Base-by-base conservation (phyloP, 169 alveolate genomes). In the Cryptosporidium sp. region DNA sequence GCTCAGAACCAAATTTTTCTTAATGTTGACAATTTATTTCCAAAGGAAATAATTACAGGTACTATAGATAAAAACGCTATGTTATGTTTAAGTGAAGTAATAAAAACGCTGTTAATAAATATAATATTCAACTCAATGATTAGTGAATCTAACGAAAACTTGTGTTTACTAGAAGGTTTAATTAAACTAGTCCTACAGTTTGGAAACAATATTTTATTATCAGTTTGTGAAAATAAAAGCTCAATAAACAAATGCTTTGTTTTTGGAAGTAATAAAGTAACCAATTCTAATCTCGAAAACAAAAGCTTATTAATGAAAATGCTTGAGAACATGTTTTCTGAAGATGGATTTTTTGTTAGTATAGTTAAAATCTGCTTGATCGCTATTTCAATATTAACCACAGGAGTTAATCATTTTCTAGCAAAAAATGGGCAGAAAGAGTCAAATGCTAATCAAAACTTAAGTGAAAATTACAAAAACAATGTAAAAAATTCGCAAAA, bases 261-360 rank as follows among this genome's bases (percentile, higher is more conserved):
- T 3, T 8, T 3, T 35, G 52, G 5, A 16, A 56, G 39, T 45
- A 48, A 18, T 29, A 72, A 51, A 51, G 35, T 26, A 3, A 56
- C 7, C 0, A 26, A 56, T 23, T n/a, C 37, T 5, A 23, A 56
- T 23, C 0, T 1, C 1, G 35, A 56, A 16, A 56, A n/a, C 26
- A 51, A 31, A 31, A 44, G 51, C 3, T 16, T 37, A 9, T 0
- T 23, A 23, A 7, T 7, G 48, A 31, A 56, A 52, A 52, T 45
- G 9, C 18, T 72, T 44, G 70, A 72, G 35, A 16, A 45, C 26
- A n/a, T 72, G 48, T 72, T 72, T 72, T 48, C 70, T 23, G 58
- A 72, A 10, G 69, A 72, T 52, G 69, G 69, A 10, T 10, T 72
- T 53, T 72, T 72, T 33, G 6, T 21, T 16, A 35, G 31, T 1